Percentiles rank a stretch among this genome's conserved stretches.
These are phyloP conservation scores for Solanum hybrid DNA, from an alignment of 305 asterid species.

Conservation along the genomic window DNA sequence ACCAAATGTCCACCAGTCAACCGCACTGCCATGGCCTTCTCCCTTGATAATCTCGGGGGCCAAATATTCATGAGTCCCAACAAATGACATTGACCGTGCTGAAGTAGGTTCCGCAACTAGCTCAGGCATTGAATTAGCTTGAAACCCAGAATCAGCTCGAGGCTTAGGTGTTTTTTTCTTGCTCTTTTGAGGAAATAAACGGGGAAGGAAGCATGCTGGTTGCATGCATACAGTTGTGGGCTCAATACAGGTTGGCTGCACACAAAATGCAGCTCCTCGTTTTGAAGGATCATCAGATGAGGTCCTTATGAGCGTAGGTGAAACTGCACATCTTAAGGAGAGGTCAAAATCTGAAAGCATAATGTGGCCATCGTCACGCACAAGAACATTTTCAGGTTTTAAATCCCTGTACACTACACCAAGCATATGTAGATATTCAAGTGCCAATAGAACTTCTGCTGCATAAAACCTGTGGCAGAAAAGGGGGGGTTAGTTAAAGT, in stretches of 20 bases:
- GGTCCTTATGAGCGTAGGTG: conserved; percentile 74
- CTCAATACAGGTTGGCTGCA: conserved; percentile 79
- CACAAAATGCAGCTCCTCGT: conserved; percentile 65
- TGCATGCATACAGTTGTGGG: conserved; percentile 79
- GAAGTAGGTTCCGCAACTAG: conserved; percentile 90
- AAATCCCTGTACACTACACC: conserved; percentile 94
- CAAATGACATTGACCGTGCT: conserved; percentile 94
- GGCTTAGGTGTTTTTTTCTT: conserved; percentile 52
- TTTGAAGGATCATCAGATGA: conserved; percentile 49
- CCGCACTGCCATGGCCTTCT: conserved; percentile 98
- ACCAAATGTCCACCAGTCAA: conserved; percentile 99
- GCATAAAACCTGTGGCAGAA: conserved; percentile 70
- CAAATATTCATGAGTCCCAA: conserved; percentile 87
- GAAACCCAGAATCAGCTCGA: conserved; percentile 33
- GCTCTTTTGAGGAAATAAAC: conserved; percentile 52
- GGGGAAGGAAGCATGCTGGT: conserved; percentile 89
- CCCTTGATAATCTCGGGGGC: conserved; percentile 95
- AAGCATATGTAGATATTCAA: conserved; percentile 97
- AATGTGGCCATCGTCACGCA: conserved; percentile 98
- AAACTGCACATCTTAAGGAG: conserved; percentile 83
- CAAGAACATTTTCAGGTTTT: conserved; percentile 91
- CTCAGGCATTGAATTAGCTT: conserved; percentile 57
- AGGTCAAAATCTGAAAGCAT: conserved; percentile 97
- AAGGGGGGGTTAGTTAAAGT: neutral
- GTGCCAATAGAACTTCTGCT: conserved; percentile 92